Evolutionary conservation across 805 yeast genomes (phyloP).

Genomic region (Cyberlindnera maritima): DNA sequence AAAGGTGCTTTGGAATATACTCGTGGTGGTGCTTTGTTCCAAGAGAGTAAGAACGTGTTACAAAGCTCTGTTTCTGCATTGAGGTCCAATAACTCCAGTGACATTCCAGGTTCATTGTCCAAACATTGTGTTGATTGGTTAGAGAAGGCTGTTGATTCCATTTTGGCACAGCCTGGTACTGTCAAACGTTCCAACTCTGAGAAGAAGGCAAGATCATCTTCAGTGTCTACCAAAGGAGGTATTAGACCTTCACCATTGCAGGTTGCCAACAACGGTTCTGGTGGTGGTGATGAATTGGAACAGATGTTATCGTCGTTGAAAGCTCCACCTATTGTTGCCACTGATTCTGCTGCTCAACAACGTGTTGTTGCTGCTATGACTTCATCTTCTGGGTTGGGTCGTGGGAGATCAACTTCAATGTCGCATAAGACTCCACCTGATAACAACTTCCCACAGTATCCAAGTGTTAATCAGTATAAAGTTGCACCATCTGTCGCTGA

Average conservation of each 20-base stretch:
- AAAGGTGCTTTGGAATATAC: slow-evolving; percentile 79
- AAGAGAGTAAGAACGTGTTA: slow-evolving; percentile 60
- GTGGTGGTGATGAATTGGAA: slow-evolving; percentile 18
- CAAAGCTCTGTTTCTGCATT: slow-evolving; percentile 48
- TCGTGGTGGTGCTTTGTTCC: slow-evolving; percentile 77
- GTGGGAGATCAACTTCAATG: slow-evolving; percentile 14
- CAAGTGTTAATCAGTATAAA: slow-evolving; percentile 4
- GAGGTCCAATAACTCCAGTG: slow-evolving; percentile 38
- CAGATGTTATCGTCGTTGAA: slow-evolving; percentile 29
- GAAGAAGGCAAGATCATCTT: slow-evolving; percentile 14
- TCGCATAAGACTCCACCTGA: slow-evolving; percentile 15
- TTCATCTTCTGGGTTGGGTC: neutral
- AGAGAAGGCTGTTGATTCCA: slow-evolving; percentile 58
- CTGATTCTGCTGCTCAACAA: slow-evolving; percentile 12
- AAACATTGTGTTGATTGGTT: slow-evolving; percentile 51
- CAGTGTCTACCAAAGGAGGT: slow-evolving; percentile 5
- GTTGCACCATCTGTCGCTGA: slow-evolving; percentile 10
- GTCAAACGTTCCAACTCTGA: slow-evolving; percentile 14
- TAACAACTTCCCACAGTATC: neutral
- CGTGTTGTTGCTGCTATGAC: slow-evolving; percentile 7
- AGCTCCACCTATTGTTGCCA: slow-evolving; percentile 25
- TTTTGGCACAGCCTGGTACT: slow-evolving; percentile 35
- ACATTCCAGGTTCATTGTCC: slow-evolving; percentile 61
- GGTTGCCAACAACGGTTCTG: neutral
- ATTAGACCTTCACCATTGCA: slow-evolving; percentile 19